Percentiles rank a stretch among this genome's conserved stretches.
phyloP scores from a whole-genome alignment of 306 rosid genomes.

The Sicyos baderoa region DNA sequence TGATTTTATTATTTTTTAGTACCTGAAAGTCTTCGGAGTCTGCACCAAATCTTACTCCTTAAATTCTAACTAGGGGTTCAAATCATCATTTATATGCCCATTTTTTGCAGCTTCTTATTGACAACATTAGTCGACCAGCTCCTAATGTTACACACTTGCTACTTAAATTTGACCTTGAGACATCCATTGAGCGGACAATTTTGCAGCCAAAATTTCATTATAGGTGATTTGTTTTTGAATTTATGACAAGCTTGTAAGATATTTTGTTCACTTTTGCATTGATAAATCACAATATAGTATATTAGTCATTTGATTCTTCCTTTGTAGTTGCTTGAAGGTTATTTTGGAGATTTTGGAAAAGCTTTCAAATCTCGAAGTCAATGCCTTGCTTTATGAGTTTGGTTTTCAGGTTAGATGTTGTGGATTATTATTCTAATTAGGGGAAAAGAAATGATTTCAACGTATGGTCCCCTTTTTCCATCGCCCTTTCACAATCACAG shows the following conservation, averaged over 20 bases:
- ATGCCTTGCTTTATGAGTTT: constrained; percentile 80
- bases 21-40: background rate
- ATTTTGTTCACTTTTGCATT: background rate
- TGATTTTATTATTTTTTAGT: background rate
- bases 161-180: constrained; percentile 81
- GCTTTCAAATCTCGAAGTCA: constrained; percentile 71
- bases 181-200: constrained; percentile 61
- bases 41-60: background rate
- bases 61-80: background rate
- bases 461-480: background rate
- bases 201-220: constrained; percentile 90
- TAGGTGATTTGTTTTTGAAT: constrained; percentile 41
- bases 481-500: background rate
- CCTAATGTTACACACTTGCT: constrained; percentile 80
- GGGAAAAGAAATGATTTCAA: background rate
- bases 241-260: constrained; percentile 16
- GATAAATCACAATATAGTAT: background rate
- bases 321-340: constrained; percentile 89
- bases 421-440: constrained; percentile 21
- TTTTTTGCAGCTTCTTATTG: constrained; percentile 74
- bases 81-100: constrained; percentile 10
- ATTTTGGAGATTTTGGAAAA: constrained; percentile 83
- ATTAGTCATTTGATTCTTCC: constrained; percentile 21
- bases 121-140: constrained; percentile 84
- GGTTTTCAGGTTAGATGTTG: constrained; percentile 74